These are phyloP conservation scores for Annona squamosa DNA, from an alignment of 164 flowering plant species.

Conservation along the genomic window DNA sequence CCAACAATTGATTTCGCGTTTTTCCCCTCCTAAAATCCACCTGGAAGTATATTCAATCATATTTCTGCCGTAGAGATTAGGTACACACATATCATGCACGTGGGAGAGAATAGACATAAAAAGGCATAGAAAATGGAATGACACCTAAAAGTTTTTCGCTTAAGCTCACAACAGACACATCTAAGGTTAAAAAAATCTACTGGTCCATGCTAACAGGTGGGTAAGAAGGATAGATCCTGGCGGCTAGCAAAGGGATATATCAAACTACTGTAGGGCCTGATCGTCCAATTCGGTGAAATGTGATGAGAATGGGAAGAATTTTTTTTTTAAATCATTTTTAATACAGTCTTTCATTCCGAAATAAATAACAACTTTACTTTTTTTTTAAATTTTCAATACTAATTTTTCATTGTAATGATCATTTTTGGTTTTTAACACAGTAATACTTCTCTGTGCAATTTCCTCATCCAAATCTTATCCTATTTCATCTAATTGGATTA, in stretches of 20 bases:
- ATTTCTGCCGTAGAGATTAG: background rate
- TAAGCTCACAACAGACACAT: background rate
- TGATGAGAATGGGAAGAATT: no score
- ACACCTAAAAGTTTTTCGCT: background rate
- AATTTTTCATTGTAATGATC: no score
- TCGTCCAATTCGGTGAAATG: background rate
- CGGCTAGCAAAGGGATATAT: background rate
- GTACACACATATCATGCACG: background rate
- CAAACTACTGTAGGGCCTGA: background rate
- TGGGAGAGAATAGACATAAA: background rate
- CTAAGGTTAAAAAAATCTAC: background rate
- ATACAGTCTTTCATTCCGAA: no score
- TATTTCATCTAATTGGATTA: no score
- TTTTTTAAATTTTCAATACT: no score
- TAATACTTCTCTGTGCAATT: no score
- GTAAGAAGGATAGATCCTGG: background rate
- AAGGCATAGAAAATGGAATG: background rate
- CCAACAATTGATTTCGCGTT: background rate
- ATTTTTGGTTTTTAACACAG: no score
- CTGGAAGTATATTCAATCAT: background rate
- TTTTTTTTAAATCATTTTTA: no score
- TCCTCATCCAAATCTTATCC: no score
- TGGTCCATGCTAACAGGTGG: no score
- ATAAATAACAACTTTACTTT: no score
- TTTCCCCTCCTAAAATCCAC: background rate